Conservation (phyloP, 139 green algal genomes). For the Auxenochlorella pyrenoidosa region DNA sequence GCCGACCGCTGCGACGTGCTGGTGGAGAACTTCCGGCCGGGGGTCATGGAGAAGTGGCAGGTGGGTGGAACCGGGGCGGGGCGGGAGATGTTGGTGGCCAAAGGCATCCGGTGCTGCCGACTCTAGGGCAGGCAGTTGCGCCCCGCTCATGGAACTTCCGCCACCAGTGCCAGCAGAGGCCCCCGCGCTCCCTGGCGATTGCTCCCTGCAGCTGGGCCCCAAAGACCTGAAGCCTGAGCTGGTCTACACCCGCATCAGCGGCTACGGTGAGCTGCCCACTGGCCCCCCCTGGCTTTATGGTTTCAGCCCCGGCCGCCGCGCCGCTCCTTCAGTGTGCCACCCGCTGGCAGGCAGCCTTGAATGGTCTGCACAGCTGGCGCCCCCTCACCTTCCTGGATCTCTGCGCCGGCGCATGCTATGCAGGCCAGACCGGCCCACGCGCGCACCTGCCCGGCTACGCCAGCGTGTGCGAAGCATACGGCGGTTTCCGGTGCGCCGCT, state of each 20-base stretch:
- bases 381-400: too few species aligned
- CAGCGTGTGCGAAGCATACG: conserved; percentile 71
- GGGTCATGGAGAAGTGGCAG: conserved; percentile 80
- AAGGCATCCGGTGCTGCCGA: background rate
- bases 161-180: too few species aligned
- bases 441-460: conserved; percentile 69
- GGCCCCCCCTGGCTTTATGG: too few species aligned
- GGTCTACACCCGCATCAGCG: conserved; percentile 81
- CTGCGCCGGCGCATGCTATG: background rate
- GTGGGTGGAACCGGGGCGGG: conserved; percentile 54
- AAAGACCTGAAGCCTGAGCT: conserved; percentile 67
- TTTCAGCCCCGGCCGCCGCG: too few species aligned
- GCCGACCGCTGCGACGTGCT: conserved; percentile 65
- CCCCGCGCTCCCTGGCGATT: too few species aligned
- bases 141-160: too few species aligned
- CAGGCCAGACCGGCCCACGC: conserved; percentile 70
- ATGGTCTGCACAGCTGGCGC: background rate
- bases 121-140: too few species aligned
- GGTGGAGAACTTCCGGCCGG: conserved; percentile 85
- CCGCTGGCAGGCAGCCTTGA: too few species aligned
- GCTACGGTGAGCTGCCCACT: conserved; percentile 51
- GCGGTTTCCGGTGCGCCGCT: conserved; percentile 55
- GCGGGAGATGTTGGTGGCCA: conserved; percentile 28
- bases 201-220: conserved; percentile 35
- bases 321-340: too few species aligned